Evolutionary conservation across 2,329 filamentous ascomycete species (phyloP).

Genomic region (Aspergillus viridinutans): DNA sequence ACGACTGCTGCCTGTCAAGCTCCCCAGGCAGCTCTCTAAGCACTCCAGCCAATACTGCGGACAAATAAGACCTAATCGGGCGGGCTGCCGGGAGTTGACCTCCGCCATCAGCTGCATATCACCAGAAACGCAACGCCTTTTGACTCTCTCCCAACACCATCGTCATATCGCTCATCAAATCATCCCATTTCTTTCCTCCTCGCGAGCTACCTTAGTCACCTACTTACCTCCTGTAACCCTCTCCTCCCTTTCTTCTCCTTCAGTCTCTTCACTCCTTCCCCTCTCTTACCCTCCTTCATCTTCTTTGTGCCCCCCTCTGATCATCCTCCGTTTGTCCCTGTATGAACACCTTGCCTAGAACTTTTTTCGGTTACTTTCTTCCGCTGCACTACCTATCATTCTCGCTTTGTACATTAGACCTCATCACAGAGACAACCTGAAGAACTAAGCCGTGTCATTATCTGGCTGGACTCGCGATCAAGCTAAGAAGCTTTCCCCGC

Average conservation of each 20-base stretch:
- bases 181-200: neutral
- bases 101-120: constrained; percentile 10
- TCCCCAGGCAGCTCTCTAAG: no score
- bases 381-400: neutral
- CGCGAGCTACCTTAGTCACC: no score
- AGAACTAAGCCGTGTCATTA: neutral
- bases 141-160: neutral
- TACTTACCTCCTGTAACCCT: no score
- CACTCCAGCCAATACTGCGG: no score
- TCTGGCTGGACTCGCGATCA: neutral
- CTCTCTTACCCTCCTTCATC: neutral
- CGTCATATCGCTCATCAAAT: neutral
- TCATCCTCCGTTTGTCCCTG: constrained; percentile 2
- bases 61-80: constrained; percentile 6
- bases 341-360: neutral
- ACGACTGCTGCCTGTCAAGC: neutral
- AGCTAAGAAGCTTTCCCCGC: constrained; percentile 15
- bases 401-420: neutral
- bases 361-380: neutral
- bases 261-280: neutral
- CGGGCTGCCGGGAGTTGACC: neutral
- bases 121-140: constrained; percentile 5
- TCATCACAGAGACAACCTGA: neutral
- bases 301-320: neutral
- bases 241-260: neutral